phyloP scores from a whole-genome alignment of 352 stramenopile genomes.

The Globisporangium nodosum region DNA sequence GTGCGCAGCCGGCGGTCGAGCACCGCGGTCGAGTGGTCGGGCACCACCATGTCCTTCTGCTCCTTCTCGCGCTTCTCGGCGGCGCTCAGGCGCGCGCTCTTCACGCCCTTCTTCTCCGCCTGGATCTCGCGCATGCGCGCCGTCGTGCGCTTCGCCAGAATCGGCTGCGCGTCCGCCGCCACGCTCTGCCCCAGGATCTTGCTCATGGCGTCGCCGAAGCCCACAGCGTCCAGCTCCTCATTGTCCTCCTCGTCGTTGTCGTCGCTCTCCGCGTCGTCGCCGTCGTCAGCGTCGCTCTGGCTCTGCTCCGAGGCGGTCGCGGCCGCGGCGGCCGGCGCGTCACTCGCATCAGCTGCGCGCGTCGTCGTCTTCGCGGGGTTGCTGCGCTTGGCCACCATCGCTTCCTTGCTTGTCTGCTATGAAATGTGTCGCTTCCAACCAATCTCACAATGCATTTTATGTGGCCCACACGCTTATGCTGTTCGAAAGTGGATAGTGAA shows the following conservation, averaged over 20 bases:
- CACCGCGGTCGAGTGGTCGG: slow-evolving; percentile 42
- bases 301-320: neutral
- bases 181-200: slow-evolving; percentile 81
- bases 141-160: slow-evolving; percentile 80
- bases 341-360: neutral
- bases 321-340: neutral
- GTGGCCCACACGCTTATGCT: no score
- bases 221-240: slow-evolving; percentile 56
- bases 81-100: slow-evolving; percentile 57
- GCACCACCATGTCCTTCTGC: slow-evolving; percentile 74
- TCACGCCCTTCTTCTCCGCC: slow-evolving; percentile 69
- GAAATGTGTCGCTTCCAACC: neutral
- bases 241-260: slow-evolving; percentile 21
- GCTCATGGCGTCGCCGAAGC: slow-evolving; percentile 83
- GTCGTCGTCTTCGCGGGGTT: neutral
- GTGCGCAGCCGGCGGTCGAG: slow-evolving; percentile 70
- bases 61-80: slow-evolving; percentile 70
- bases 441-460: no score
- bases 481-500: no score
- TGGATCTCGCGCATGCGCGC: slow-evolving; percentile 78
- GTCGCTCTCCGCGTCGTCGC: slow-evolving; percentile 13
- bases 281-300: slow-evolving; percentile 3
- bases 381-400: neutral
- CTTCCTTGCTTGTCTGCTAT: neutral
- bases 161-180: slow-evolving; percentile 57